Base-by-base conservation (phyloP, 1,284 basidiomycete species). In the Psilocybe mexicana region DNA sequence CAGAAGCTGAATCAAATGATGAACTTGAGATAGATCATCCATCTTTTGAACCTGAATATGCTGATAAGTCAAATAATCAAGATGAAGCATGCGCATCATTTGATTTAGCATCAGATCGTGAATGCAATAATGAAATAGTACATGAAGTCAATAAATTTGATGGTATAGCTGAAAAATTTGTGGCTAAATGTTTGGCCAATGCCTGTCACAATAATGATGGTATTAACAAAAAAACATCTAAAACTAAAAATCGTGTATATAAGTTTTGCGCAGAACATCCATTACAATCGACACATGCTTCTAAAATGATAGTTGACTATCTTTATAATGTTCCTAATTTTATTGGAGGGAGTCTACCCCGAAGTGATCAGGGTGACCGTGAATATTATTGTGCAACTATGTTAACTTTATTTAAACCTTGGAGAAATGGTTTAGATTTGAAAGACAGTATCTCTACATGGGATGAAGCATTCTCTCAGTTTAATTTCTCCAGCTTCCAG, bases 331-430 rank as follows among this genome's bases (percentile, higher is more conserved):
- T 69, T 2, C 65, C 71, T 1, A 71, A 70, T 48, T 72, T 74
- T 61, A 30, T 71, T 4, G 73, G 72, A 7, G 63, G 55, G 1
- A 52, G 51, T 3, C 48, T 74, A 12, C 75, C 74, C 8, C 38
- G 73, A 6, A 25, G 46, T 10, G 72, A 75, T 63, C 30, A 57
- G 48, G 73, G 71, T 12, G 67, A 74, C 52, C 42, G 64, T 14
- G 69, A 74, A 43, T 65, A 66, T 40, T 76, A 74, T 45, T 72
- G 70, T 59, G 24, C 40, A 2, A 65, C 67, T 3, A 74, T 74
- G 72, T 48, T 74, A 0, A 67, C 66, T 2, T 55, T 75, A 0
- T 74, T 74, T 40, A 65, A 63, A 43, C 70, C 69, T 3, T 75
- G 72, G 72, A 42, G 68, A 14, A 60, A 51, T 12, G 70, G 71